Conservation (phyloP, 2,329 filamentous ascomycete species). For the Fusarium dlaminii region DNA sequence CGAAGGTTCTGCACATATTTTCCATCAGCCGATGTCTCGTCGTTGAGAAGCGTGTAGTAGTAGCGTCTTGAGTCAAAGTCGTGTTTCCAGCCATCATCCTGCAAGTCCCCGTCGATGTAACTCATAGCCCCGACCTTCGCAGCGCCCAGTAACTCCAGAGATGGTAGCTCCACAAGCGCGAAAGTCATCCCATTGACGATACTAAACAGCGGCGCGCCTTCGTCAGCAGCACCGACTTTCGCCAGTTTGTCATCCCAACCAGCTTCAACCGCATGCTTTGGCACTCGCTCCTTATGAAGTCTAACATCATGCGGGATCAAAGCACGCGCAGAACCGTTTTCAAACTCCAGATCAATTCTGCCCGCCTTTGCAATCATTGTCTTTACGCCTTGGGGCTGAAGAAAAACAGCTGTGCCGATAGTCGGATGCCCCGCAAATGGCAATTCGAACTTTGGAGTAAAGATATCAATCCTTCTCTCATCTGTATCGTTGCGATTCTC, state of each 20-base stretch:
- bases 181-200: slow-evolving; percentile 81
- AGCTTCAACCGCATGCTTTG: slow-evolving; percentile 25
- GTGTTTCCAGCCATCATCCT: slow-evolving; percentile 62
- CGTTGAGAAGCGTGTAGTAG: slow-evolving; percentile 62
- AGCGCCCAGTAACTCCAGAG: slow-evolving; percentile 64
- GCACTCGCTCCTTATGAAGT: slow-evolving; percentile 59
- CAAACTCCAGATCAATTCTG: slow-evolving; percentile 55
- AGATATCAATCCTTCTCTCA: slow-evolving; percentile 63
- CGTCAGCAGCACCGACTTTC: slow-evolving; percentile 45
- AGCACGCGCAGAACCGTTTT: slow-evolving; percentile 61
- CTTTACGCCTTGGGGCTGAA: slow-evolving; percentile 50
- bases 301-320: slow-evolving; percentile 73
- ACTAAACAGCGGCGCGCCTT: slow-evolving; percentile 60
- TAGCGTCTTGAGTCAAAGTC: slow-evolving; percentile 63
- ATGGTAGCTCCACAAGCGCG: slow-evolving; percentile 67
- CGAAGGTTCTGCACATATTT: slow-evolving; percentile 51
- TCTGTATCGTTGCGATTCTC: slow-evolving; percentile 40
- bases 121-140: slow-evolving; percentile 49
- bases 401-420: slow-evolving; percentile 63
- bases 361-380: slow-evolving; percentile 65
- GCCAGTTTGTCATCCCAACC: slow-evolving; percentile 33
- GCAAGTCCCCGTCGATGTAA: slow-evolving; percentile 46
- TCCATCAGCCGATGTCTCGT: slow-evolving; percentile 33
- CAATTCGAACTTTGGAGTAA: slow-evolving; percentile 62
- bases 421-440: slow-evolving; percentile 71